Evolutionary conservation across 345 rosid genomes (phyloP).

Genomic region (Firmiana major): DNA sequence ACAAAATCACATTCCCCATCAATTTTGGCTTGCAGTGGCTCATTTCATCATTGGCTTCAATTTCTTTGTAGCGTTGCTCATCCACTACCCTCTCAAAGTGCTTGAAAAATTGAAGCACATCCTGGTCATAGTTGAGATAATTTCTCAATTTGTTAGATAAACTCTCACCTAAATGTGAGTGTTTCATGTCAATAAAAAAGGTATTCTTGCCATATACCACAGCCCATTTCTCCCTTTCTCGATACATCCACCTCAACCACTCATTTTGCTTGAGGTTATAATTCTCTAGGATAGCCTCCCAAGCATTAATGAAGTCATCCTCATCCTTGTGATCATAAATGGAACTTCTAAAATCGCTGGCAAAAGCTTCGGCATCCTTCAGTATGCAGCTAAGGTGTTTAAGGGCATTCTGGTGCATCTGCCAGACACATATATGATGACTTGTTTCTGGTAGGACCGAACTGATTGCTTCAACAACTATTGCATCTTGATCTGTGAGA

Average conservation of each 20-base stretch:
- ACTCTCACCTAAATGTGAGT: constrained; percentile 25
- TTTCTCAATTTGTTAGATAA: constrained; percentile 24
- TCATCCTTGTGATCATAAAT: constrained; percentile 30
- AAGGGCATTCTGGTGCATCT: constrained; percentile 35
- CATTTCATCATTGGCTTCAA: constrained; percentile 27
- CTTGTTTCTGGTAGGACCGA: constrained; percentile 31
- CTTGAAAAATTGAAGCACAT: constrained; percentile 24
- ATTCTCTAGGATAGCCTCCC: constrained; percentile 27
- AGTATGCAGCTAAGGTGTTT: constrained; percentile 26
- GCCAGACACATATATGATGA: constrained; percentile 29
- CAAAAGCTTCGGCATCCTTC: constrained; percentile 19
- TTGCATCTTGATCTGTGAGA: constrained; percentile 38
- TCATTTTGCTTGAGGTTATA: constrained; percentile 32
- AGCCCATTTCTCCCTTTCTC: constrained; percentile 33
- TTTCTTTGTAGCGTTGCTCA: constrained; percentile 28
- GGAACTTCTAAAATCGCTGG: constrained; percentile 26
- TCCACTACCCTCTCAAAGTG: constrained; percentile 25
- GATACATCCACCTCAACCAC: constrained; percentile 33
- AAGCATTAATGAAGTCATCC: constrained; percentile 28
- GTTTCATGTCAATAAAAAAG: constrained; percentile 21
- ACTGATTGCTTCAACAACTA: constrained; percentile 30
- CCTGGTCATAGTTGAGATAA: constrained; percentile 22
- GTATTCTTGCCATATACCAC: constrained; percentile 23
- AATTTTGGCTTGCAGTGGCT: constrained; percentile 24
- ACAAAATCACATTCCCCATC: constrained; percentile 28